Base-by-base conservation (phyloP, 495 filamentous ascomycete genomes). In the Lasiosphaeria hispida region DNA sequence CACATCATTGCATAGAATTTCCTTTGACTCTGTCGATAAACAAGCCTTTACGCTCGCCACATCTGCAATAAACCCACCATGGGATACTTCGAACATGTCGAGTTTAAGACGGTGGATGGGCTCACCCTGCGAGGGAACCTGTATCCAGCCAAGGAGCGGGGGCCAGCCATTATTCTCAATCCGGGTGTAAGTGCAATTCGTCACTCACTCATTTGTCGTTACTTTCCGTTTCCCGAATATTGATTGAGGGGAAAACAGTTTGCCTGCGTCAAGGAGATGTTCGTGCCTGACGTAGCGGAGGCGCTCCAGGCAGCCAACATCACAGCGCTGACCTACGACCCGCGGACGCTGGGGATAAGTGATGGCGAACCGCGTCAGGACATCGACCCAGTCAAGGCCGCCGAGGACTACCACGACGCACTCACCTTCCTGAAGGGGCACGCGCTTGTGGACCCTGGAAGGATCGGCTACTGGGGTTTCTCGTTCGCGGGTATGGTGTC, bases 221-320 rank as follows among this genome's bases (percentile, higher is more conserved):
- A 14, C n/a, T 17, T 10, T 35, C 14, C 30, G 33, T 23, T 23
- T 14, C 7, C 15, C 14, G 11, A 42, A 42, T 17, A 42, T 33
- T 23, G 23, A 30, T 5, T 2, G 23, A 30, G 23, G 23, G 23
- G 23, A 5, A 30, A 30, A 18, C 14, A 53, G 50, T 53, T 53
- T 35, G 36, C 35, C 37, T 53, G 50, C 18, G 50, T 53, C 50
- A 53, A 53, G 50, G 50, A 53, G 38, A 53, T 53, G 50, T 13
- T 33, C 36, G n/a, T 53, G 15, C 50, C 50, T 10, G 50, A 53
- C n/a, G 38, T 53, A 3, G 50, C 50, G 4, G 35, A 53, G 41
- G 14, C n/a, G 10, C 41, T 40, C 50, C 50, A 53, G n/a, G 37
- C 36, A 8, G 30, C 10, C 7, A 35, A 35, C 36, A 38, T 38